Evolutionary conservation across 73 alveolate species (phyloP), one percentile per base, ranked within the genome.

Genomic region (Breviolum minutum): DNA sequence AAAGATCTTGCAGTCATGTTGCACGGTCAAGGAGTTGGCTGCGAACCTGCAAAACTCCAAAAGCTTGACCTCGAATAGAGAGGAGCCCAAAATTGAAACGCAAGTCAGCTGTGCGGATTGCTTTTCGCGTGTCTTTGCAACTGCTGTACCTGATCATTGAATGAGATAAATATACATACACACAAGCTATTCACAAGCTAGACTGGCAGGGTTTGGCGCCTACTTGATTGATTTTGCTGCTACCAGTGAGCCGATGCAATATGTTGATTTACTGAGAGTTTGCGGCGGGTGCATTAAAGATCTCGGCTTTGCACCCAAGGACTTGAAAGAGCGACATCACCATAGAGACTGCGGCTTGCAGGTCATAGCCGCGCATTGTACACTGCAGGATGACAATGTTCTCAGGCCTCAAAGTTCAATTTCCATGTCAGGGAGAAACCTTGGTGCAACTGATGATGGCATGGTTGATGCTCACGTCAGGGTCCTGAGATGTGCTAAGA

Each of bases 381-480:
- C 5, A 40, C 54, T 40, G 54, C 54, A 40, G 54, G 54, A 40
- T 40, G 54, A 40, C 54, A 40, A 40, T 40, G 54, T 40, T 40
- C 54, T 40, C 54, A 40, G 54, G 54, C 3, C 54, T 40, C 54
- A 40, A 40, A 40, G 0, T 40, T 40, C 54, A 40, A 40, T 40
- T 40, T 40, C 54, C 3, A 40, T 40, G 27, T 29, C 95, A 88
- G 95, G 95, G 95, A 48, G 95, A 88, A 54, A 88, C 95, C 60
- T 68, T 88, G 95, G 95, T 88, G 70, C 95, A 88, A 68, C 70
- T 88, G 13, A 88, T 88, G 95, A 88, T 88, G 95, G 95, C 95
- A 9, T 88, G 95, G 95, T 63, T 88, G 60, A 88, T 88, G 95
- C 69, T 88, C 62, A 88, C 95, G 95, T 80, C 85, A 40, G 95